Base-by-base conservation (phyloP, 2,329 filamentous ascomycete species). In the Trichoderma gracile region DNA sequence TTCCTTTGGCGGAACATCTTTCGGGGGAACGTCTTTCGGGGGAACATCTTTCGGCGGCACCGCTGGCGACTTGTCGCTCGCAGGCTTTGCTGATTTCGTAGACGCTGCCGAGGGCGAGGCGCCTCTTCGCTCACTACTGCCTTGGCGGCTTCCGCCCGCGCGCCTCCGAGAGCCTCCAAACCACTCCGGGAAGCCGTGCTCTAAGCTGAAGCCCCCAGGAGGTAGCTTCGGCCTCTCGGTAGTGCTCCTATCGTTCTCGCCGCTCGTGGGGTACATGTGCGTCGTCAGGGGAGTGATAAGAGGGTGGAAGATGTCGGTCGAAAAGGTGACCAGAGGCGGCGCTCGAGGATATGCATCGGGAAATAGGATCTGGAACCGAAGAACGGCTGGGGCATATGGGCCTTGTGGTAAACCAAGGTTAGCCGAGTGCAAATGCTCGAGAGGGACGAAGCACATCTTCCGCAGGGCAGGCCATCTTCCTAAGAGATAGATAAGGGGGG, bases 221-320 rank as follows among this genome's bases (percentile, higher is more conserved):
- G 93, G 91, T 59, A 97, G 79, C 15, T 91, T 83, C 73, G 96
- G 91, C 40, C 92, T 88, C 70, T 97, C 92, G 2, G 88, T 89
- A 9, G 92, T 91, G 74, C 91, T 94, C 67, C 93, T 91, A 63
- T 85, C 84, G 67, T 88, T 88, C 67, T 90, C 86, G 42, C 90
- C 86, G 64, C 90, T 89, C 67, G 91, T 93, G 47, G 92, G 90
- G 79, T 96, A 96, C 73, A 92, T 95, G 78, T 97, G 96, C 3
- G 92, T 97, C n/a, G 93, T 97, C 67, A 96, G 83, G 43, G 95
- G 93, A 8, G 93, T 93, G 69, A 98, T 89, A 47, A 99, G 83
- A 19, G 94, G 94, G 75, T 99, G 94, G 76, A 98, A 99, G 69
- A 98, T 89, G 74, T 98, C 94, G 70, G 92, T 96, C 52, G 87